Evolutionary conservation across 805 yeast species (phyloP).

Genomic region (Kluyveromyces starmeri): DNA sequence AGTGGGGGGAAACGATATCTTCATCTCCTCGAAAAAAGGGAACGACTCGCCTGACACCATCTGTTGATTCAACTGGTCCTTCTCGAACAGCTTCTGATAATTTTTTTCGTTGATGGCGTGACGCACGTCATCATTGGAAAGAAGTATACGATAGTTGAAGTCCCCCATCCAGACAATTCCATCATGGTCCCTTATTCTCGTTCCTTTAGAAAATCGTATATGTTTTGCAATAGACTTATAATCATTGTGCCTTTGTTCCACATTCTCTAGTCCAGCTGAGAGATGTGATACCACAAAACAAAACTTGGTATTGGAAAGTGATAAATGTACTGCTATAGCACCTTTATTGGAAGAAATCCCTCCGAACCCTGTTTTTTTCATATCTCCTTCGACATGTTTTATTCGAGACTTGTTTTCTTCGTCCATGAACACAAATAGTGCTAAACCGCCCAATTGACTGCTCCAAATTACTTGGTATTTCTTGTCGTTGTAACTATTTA

Average conservation of each 20-base stretch:
- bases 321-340: constrained; percentile 63
- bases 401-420: constrained; percentile 43
- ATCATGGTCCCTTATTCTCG: constrained; percentile 66
- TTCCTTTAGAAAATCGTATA: constrained; percentile 49
- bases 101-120: constrained; percentile 40
- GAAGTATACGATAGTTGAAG: constrained; percentile 73
- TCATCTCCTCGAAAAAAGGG: constrained; percentile 75
- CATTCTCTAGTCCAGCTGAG: constrained; percentile 84
- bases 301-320: constrained; percentile 55
- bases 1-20: constrained; percentile 78
- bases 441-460: constrained; percentile 81
- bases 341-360: constrained; percentile 84
- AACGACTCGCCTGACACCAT: constrained; percentile 69
- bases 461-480: constrained; percentile 55
- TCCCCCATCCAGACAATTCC: constrained; percentile 88
- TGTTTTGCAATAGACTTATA: constrained; percentile 71
- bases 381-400: constrained; percentile 56
- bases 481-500: constrained; percentile 35
- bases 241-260: constrained; percentile 79
- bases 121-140: constrained; percentile 65
- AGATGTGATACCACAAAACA: constrained; percentile 82
- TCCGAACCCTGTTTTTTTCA: constrained; percentile 87
- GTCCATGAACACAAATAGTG: constrained; percentile 58
- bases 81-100: constrained; percentile 46
- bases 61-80: constrained; percentile 74